Evolutionary conservation across 495 filamentous ascomycete species (phyloP), one percentile per base, ranked within the genome.

Genomic region (Chaetomium cochliodes): DNA sequence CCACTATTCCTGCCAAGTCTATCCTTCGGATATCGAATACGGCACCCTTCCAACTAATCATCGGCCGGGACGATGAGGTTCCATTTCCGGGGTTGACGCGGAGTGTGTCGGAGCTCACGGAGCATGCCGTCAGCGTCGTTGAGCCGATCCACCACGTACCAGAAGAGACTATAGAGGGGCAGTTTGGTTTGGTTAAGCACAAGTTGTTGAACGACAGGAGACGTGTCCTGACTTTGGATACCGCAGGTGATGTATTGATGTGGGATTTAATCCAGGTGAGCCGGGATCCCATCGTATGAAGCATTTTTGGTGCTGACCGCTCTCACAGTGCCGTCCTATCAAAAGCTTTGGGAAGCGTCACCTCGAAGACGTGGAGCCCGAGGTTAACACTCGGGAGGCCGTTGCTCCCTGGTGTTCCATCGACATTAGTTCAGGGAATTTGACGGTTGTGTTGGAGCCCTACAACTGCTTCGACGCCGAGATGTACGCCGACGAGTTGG

Each of bases 391-490:
- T 1, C 79, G 82, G 12, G 93, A 96, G 72, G 92, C 86, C 46
- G 90, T 98, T 57, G 88, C 92, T 6, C 92, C 96, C 64, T 98
- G 94, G 94, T 98, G 93, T 72, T 88, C 89, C 15, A 90, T 98
- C 54, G 92, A 98, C 71, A 93, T 92, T 33, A 87, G 92, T 61
- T 98, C 94, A 5, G 94, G 94, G 47, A 88, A 89, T 65, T 76
- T 98, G 62, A 92, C 92, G 3, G 93, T 96, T 30, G 89, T 97
- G 15, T 75, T 98, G 22, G 94, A 98, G 69, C 91, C 92, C 51
- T 96, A 94, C 69, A 92, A 94, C 65, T 98, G 94, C 73, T 98
- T 98, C 70, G 96, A 98, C 76, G 96, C 93, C 44, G 94, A 98
- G 73, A 89, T 96, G 78, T 98, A 98, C 73, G 93, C 92, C 0